Evolutionary conservation across 192 early-diverging fungal genomes (phyloP).

Genomic region (Spizellomyces sp.): DNA sequence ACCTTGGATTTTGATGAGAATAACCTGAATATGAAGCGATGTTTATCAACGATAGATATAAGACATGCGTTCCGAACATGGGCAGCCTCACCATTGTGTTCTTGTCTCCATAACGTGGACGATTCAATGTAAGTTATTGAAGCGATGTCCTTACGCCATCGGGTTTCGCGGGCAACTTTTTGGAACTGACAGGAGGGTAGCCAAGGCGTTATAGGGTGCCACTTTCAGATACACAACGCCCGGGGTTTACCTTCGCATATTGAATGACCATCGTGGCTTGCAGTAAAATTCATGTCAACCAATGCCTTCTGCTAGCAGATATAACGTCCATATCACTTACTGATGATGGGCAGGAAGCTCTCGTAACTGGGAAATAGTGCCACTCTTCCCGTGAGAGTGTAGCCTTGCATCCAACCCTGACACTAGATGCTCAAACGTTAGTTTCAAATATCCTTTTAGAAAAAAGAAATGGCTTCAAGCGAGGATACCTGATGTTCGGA

Average conservation of each 20-base stretch:
- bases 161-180: conserved; percentile 45
- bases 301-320: neutral
- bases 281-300: neutral
- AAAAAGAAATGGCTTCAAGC: neutral
- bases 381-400: conserved; percentile 46
- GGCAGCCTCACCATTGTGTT: conserved; percentile 39
- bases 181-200: conserved; percentile 20
- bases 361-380: conserved; percentile 49
- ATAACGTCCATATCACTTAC: neutral
- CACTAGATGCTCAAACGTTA: conserved; percentile 10
- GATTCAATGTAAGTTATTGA: conserved; percentile 50
- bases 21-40: conserved; percentile 15
- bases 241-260: conserved; percentile 36
- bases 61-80: neutral
- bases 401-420: conserved; percentile 51
- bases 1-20: conserved; percentile 47
- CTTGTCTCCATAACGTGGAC: conserved; percentile 49
- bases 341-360: conserved; percentile 42
- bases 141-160: conserved; percentile 35
- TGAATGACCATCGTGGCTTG: conserved; percentile 42
- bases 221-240: neutral
- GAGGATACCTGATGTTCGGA: conserved; percentile 41
- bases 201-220: neutral
- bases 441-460: neutral
- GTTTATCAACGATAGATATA: neutral